Conservation (phyloP, 768 basidiomycete genomes). For the Calocera viscosa region DNA sequence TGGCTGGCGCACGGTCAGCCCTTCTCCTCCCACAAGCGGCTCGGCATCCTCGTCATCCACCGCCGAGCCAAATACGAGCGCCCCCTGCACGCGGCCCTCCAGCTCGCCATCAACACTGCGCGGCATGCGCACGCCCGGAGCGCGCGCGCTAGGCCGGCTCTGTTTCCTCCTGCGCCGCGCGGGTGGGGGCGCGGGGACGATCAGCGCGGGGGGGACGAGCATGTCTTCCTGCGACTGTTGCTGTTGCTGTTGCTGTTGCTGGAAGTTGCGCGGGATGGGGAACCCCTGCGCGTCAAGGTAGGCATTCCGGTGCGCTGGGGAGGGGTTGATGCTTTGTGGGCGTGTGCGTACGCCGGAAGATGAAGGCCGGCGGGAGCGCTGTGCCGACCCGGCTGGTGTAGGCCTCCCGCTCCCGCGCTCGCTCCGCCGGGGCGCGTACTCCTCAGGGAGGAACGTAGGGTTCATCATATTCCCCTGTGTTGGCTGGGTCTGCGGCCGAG, state of each 20-base stretch:
- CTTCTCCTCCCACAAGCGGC: background rate
- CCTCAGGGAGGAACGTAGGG: background rate
- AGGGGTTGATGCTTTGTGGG: background rate
- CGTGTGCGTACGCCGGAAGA: background rate
- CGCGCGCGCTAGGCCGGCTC: background rate
- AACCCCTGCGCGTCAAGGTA: background rate
- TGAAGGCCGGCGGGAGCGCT: background rate
- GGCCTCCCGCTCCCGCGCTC: no score
- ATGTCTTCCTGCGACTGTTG: background rate
- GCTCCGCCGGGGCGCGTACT: background rate
- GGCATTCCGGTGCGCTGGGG: background rate
- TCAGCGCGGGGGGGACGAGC: conserved; percentile 6
- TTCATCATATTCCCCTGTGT: background rate
- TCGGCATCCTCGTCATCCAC: background rate
- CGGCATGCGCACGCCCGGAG: background rate
- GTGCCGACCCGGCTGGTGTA: background rate
- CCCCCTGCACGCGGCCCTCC: background rate
- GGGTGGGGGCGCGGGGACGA: background rate
- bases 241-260: background rate
- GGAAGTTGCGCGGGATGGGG: background rate
- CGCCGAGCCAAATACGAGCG: background rate
- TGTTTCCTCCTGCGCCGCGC: background rate
- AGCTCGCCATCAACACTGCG: background rate
- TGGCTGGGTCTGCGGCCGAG: background rate
- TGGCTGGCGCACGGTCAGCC: background rate